A percentile compares a stretch with the other conserved stretches of the same genome.
Evolutionary conservation across 179 eudicot species (phyloP).

Genomic region (Gypsophila paniculata): DNA sequence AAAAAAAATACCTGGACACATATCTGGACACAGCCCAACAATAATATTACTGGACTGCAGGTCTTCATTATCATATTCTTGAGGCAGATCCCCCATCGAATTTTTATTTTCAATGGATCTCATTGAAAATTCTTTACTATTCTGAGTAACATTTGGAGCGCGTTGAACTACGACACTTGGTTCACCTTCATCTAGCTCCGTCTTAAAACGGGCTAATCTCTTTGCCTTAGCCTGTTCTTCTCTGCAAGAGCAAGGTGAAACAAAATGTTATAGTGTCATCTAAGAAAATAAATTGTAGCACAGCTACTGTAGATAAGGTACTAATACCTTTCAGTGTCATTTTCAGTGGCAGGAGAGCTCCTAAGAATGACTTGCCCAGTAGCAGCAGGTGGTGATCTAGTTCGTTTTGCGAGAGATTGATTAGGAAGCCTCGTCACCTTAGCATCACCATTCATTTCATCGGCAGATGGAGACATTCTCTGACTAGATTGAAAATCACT

Average conservation of each 20-base stretch:
- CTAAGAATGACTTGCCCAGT: conserved; percentile 38
- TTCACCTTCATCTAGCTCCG: conserved; percentile 41
- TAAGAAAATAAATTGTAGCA: neutral
- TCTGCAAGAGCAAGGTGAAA: conserved; percentile 32
- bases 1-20: conserved; percentile 73
- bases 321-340: conserved; percentile 42
- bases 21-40: conserved; percentile 82
- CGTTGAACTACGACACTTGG: conserved; percentile 45
- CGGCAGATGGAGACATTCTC: conserved; percentile 32
- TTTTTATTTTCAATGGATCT: conserved; percentile 40
- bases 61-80: conserved; percentile 56
- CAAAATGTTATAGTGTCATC: neutral
- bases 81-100: conserved; percentile 35
- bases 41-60: conserved; percentile 45
- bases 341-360: conserved; percentile 33
- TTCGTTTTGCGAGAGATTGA: conserved; percentile 51
- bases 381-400: conserved; percentile 56
- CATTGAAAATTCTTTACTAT: conserved; percentile 28
- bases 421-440: conserved; percentile 27
- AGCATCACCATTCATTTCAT: conserved; percentile 34
- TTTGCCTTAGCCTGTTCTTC: conserved; percentile 88
- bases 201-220: conserved; percentile 82
- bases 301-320: neutral
- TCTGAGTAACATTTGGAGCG: conserved; percentile 32
- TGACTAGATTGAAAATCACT: conserved; percentile 29